phyloP scores from a whole-genome alignment of 768 basidiomycete genomes.

The Tylopilus sp. region DNA sequence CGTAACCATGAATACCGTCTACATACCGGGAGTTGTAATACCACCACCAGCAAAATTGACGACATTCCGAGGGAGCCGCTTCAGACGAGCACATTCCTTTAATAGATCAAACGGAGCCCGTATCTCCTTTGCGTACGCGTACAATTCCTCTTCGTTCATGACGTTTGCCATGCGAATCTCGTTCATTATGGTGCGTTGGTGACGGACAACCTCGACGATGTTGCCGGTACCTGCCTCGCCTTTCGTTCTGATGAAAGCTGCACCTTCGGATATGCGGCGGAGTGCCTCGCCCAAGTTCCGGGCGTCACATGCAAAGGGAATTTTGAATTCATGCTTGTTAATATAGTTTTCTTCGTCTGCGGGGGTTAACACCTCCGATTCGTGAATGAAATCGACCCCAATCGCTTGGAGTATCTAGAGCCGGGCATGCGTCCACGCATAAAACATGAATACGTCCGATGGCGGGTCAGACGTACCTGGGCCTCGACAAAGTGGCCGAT shows the following conservation, averaged over 20 bases:
- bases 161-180: slow-evolving; percentile 83
- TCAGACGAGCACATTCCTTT: slow-evolving; percentile 92
- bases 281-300: slow-evolving; percentile 95
- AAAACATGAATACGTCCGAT: background rate
- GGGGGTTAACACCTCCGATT: slow-evolving; percentile 91
- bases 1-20: background rate
- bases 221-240: slow-evolving; percentile 90
- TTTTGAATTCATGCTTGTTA: slow-evolving; percentile 93
- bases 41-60: slow-evolving; percentile 98
- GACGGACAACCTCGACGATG: slow-evolving; percentile 91
- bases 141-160: slow-evolving; percentile 95
- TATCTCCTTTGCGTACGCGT: slow-evolving; percentile 88
- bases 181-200: slow-evolving; percentile 77
- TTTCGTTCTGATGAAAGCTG: slow-evolving; percentile 98
- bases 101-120: slow-evolving; percentile 95
- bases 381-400: slow-evolving; percentile 96
- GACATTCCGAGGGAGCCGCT: slow-evolving; percentile 89
- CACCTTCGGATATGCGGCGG: slow-evolving; percentile 94
- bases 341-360: slow-evolving; percentile 97
- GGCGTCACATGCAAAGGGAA: slow-evolving; percentile 95
- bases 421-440: background rate
- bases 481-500: slow-evolving; percentile 99
- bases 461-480: slow-evolving; percentile 47
- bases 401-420: slow-evolving; percentile 85
- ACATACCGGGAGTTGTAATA: slow-evolving; percentile 81